Conservation (phyloP, 1,284 basidiomycete species). For the Heterobasidion parviporum region DNA sequence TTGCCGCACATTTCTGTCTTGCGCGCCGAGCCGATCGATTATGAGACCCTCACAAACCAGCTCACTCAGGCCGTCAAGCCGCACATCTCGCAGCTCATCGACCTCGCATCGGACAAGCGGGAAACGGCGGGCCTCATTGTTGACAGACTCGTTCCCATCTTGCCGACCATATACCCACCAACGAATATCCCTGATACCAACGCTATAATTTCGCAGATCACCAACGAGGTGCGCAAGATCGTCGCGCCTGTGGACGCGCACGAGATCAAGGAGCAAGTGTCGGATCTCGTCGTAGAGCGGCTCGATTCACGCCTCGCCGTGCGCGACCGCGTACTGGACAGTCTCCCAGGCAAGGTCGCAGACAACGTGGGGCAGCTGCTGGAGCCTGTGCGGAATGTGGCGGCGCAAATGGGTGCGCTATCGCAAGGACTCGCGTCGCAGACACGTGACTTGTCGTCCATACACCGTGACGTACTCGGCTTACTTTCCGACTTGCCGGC, state of each 20-base stretch:
- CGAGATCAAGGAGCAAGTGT: constrained; percentile 78
- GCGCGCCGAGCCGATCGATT: constrained; percentile 61
- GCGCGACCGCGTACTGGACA: constrained; percentile 60
- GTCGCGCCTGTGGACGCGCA: constrained; percentile 72
- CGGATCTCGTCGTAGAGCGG: constrained; percentile 76
- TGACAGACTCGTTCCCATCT: constrained; percentile 58
- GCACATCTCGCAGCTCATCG: constrained; percentile 78
- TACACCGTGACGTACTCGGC: constrained; percentile 21
- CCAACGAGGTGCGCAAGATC: constrained; percentile 56
- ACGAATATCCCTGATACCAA: constrained; percentile 42
- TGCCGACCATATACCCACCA: constrained; percentile 38
- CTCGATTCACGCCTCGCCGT: constrained; percentile 71
- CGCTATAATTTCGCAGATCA: constrained; percentile 47
- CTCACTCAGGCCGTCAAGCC: constrained; percentile 80
- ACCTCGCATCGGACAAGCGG: constrained; percentile 76
- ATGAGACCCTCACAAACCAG: constrained; percentile 63
- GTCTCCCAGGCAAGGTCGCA: constrained; percentile 43
- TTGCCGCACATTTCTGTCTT: constrained; percentile 52
- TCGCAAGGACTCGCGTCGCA: constrained; percentile 33
- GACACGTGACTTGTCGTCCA: constrained; percentile 24
- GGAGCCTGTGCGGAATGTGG: constrained; percentile 34
- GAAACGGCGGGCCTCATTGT: constrained; percentile 78
- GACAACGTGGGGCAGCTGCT: constrained; percentile 44
- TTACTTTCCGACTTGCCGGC: constrained; percentile 35
- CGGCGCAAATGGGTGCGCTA: constrained; percentile 30